Conservation (phyloP, 495 filamentous ascomycete species). For the Xylaria scruposa region DNA sequence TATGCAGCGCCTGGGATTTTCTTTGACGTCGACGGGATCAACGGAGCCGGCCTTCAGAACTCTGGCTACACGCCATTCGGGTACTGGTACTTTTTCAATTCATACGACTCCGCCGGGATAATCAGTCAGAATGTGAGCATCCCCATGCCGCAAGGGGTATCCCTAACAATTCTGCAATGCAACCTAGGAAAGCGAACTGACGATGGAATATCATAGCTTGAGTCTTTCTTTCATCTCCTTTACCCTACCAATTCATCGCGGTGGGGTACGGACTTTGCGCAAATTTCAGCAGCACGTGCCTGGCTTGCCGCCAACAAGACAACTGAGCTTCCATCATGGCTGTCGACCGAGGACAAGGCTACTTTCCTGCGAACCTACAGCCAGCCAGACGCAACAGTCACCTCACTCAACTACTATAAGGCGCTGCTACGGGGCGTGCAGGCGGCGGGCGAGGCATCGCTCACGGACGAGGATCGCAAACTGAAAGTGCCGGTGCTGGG, state of each 20-base stretch:
- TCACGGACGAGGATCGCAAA: background rate
- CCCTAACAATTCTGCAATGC: background rate
- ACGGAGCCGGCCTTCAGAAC: constrained; percentile 17
- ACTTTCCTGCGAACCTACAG: background rate
- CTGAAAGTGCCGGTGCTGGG: constrained; percentile 2
- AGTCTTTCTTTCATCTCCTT: constrained; percentile 2
- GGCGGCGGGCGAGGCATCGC: background rate
- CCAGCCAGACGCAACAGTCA: background rate
- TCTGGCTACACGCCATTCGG: constrained; percentile 31
- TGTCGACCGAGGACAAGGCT: background rate
- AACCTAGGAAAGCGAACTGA: background rate
- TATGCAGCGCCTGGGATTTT: constrained; percentile 24
- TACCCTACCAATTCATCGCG: background rate
- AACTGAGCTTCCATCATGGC: background rate
- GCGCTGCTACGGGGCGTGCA: constrained; percentile 1
- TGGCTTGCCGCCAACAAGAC: constrained; percentile 3
- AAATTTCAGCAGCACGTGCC: constrained; percentile 1
- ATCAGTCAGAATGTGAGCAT: constrained; percentile 1
- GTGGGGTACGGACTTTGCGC: background rate
- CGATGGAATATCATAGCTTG: background rate
- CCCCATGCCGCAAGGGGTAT: background rate
- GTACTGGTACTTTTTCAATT: constrained; percentile 32
- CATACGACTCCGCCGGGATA: background rate
- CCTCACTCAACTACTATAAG: constrained; percentile 15
- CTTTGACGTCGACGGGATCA: constrained; percentile 29